These are phyloP conservation scores for Colletotrichum tanaceti DNA, from an alignment of 2,329 filamentous ascomycete species.

Conservation along the genomic window DNA sequence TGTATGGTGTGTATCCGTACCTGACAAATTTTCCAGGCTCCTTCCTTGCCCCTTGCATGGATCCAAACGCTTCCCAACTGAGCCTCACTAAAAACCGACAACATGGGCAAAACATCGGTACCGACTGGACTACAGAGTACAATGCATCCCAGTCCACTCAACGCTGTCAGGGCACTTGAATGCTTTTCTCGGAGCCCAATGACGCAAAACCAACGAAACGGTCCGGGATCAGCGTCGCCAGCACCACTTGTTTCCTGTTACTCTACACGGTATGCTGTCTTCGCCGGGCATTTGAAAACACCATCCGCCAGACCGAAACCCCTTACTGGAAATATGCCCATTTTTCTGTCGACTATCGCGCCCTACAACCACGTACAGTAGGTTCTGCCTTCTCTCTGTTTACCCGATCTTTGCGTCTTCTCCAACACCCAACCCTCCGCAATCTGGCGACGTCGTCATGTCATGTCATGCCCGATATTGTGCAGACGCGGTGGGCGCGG, in stretches of 20 bases:
- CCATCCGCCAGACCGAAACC: background rate
- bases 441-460: conserved; percentile 13
- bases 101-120: conserved; percentile 20
- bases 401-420: background rate
- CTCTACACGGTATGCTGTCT: background rate
- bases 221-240: background rate
- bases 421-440: background rate
- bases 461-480: conserved; percentile 4
- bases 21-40: conserved; percentile 4
- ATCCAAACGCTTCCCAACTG: conserved; percentile 15
- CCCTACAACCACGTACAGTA: background rate
- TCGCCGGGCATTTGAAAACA: background rate
- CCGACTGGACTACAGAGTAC: no score
- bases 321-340: background rate
- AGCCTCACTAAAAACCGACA: conserved; percentile 34
- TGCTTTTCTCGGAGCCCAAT: background rate
- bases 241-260: background rate
- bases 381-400: background rate
- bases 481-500: conserved; percentile 1
- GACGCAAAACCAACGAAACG: conserved; percentile 2
- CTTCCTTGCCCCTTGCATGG: conserved; percentile 15
- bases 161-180: background rate
- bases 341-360: conserved; percentile 2
- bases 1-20: background rate
- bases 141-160: background rate